phyloP scores from a whole-genome alignment of 345 rosid genomes.

The Salix udensis region DNA sequence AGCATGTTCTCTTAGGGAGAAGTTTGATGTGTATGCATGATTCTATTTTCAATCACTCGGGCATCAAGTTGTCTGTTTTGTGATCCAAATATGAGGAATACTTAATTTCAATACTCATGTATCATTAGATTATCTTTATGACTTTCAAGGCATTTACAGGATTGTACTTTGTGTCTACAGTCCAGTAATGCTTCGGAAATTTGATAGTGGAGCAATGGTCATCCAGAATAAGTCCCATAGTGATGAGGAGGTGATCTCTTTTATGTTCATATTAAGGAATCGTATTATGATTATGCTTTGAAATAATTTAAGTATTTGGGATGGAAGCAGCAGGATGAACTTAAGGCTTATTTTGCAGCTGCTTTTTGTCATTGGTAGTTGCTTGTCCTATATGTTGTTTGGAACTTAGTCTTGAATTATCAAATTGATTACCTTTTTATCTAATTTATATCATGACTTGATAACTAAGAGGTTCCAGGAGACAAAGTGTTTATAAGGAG shows the following conservation, averaged over 20 bases:
- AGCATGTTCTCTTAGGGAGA: slow-evolving; percentile 95
- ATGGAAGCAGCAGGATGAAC: not conserved
- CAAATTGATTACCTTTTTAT: not conserved
- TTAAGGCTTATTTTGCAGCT: not conserved
- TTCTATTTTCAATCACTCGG: not conserved
- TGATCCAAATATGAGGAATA: not conserved
- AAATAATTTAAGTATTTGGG: not conserved
- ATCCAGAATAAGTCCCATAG: slow-evolving; percentile 90
- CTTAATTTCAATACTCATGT: not conserved
- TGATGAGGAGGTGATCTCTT: slow-evolving; percentile 74
- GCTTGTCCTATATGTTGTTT: not conserved
- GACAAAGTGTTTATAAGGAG: not conserved
- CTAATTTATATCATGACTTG: not conserved
- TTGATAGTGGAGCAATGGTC: slow-evolving; percentile 96
- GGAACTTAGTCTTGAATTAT: not conserved
- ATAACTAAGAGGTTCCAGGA: not conserved
- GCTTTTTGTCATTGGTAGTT: not conserved
- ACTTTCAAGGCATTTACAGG: slow-evolving; percentile 16
- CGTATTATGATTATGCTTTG: not conserved
- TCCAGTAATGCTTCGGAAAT: slow-evolving; percentile 95
- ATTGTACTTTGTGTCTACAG: slow-evolving; percentile 43
- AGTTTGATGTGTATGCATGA: slow-evolving; percentile 80
- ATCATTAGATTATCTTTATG: slow-evolving; percentile 1
- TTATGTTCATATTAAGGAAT: slow-evolving; percentile 8
- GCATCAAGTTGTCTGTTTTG: slow-evolving; percentile 1